phyloP scores from a whole-genome alignment of 495 filamentous ascomycete genomes.

The Penicillium malachiteum region DNA sequence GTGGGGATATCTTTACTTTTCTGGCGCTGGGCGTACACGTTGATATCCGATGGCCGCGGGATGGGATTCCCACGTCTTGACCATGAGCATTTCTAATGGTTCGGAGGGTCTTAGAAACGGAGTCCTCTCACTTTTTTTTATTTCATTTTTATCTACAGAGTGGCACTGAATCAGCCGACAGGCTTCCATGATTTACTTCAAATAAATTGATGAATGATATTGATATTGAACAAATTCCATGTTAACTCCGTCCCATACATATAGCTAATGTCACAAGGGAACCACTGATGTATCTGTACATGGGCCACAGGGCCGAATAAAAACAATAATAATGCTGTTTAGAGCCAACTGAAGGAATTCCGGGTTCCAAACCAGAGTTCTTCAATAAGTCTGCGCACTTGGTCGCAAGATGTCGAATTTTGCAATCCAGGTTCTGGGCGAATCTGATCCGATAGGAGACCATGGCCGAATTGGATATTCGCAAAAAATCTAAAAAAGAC shows the following conservation, averaged over 20 bases:
- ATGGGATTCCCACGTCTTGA: constrained; percentile 21
- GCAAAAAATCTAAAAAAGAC: background rate
- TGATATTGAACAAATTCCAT: constrained; percentile 20
- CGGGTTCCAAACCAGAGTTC: background rate
- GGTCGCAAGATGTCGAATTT: background rate
- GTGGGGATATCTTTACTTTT: constrained; percentile 7
- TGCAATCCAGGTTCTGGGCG: background rate
- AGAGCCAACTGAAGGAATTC: background rate
- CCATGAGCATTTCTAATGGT: constrained; percentile 5
- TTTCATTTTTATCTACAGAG: constrained; percentile 1
- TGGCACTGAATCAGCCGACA: background rate
- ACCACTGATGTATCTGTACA: constrained; percentile 32
- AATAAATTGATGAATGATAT: constrained; percentile 12
- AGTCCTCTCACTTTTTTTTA: constrained; percentile 17
- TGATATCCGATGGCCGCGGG: constrained; percentile 6
- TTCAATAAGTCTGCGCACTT: background rate
- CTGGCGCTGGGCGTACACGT: constrained; percentile 27
- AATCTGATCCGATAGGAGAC: background rate
- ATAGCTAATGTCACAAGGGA: constrained; percentile 28
- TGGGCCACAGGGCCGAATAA: constrained; percentile 20
- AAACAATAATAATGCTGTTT: background rate
- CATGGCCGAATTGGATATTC: background rate
- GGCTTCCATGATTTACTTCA: background rate
- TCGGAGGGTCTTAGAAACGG: constrained; percentile 20
- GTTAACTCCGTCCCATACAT: constrained; percentile 28